Percentiles rank a stretch among this genome's conserved stretches.
Conservation (phyloP, 2,329 filamentous ascomycete genomes). For the Thielaviopsis populi region DNA sequence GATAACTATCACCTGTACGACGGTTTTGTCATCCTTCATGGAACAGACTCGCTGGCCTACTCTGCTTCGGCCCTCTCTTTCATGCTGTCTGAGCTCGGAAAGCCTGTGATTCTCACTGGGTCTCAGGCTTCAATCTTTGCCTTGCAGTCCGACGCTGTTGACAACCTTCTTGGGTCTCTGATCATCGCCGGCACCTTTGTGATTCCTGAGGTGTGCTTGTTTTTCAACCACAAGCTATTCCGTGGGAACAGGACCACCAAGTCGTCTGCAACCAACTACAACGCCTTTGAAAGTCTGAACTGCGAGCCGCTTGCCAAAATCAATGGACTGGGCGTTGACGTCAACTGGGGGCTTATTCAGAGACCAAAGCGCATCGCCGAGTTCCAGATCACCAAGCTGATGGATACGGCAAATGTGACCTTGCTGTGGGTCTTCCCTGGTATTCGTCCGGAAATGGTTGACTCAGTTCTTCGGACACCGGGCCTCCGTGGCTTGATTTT, state of each 20-base stretch:
- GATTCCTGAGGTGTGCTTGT: constrained; percentile 83
- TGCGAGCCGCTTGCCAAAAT: constrained; percentile 66
- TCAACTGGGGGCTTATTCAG: constrained; percentile 64
- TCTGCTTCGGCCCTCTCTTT: constrained; percentile 83
- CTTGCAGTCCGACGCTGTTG: constrained; percentile 78
- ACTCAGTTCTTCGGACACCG: constrained; percentile 64
- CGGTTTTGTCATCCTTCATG: constrained; percentile 80
- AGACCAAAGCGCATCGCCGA: constrained; percentile 59
- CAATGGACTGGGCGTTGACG: constrained; percentile 63
- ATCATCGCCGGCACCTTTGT: constrained; percentile 86
- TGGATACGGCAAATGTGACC: constrained; percentile 79
- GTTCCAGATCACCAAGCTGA: constrained; percentile 57
- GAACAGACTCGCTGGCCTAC: constrained; percentile 80
- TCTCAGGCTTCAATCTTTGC: constrained; percentile 78
- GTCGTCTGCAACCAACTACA: constrained; percentile 70
- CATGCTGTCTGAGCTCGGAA: constrained; percentile 81
- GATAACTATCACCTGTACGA: constrained; percentile 82
- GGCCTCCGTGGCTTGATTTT: constrained; percentile 67
- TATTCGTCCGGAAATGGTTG: constrained; percentile 86
- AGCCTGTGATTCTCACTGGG: constrained; percentile 76
- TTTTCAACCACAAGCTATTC: constrained; percentile 85
- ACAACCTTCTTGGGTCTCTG: constrained; percentile 75
- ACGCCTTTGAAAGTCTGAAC: constrained; percentile 83
- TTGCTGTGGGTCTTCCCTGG: constrained; percentile 84
- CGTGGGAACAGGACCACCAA: constrained; percentile 81